A percentile compares a stretch with the other conserved stretches of the same genome.
Conservation (phyloP, 2,329 filamentous ascomycete species). For the Bertia moriformis region DNA sequence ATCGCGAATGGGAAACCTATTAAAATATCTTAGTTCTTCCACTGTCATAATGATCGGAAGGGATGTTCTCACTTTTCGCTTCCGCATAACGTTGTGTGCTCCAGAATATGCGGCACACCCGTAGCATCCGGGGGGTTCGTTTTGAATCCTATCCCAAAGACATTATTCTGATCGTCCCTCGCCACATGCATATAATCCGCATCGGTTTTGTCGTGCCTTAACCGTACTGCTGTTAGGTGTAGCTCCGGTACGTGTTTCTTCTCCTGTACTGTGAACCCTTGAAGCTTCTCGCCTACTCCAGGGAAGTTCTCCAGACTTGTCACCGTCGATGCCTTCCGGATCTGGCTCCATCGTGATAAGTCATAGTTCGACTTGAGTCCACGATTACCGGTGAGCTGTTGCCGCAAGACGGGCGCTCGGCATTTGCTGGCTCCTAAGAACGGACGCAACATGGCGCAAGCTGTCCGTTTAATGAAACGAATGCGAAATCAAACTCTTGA, state of each 20-base stretch:
- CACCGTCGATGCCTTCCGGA: background rate
- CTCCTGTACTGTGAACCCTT: conserved; percentile 57
- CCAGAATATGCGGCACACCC: conserved; percentile 61
- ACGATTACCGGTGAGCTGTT: background rate
- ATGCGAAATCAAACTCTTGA: too few relatives aligned
- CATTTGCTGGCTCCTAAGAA: background rate
- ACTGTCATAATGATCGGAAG: background rate
- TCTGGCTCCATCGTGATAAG: background rate
- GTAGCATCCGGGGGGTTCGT: conserved; percentile 65
- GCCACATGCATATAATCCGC: conserved; percentile 63
- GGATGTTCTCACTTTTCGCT: conserved; percentile 45
- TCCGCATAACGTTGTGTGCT: conserved; percentile 62
- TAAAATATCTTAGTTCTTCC: background rate
- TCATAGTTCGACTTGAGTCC: background rate
- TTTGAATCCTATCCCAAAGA: conserved; percentile 67
- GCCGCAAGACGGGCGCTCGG: background rate
- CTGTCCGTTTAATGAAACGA: too few relatives aligned
- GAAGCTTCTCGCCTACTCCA: conserved; percentile 39
- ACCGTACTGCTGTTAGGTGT: conserved; percentile 53
- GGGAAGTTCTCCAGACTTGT: background rate
- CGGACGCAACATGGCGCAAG: background rate
- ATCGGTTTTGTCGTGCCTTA: conserved; percentile 58
- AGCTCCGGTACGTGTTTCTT: conserved; percentile 59
- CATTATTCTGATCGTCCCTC: conserved; percentile 63
- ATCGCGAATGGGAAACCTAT: conserved; percentile 59